Base-by-base conservation (phyloP, 768 basidiomycete species). In the Mycena olivaceomarginata region DNA sequence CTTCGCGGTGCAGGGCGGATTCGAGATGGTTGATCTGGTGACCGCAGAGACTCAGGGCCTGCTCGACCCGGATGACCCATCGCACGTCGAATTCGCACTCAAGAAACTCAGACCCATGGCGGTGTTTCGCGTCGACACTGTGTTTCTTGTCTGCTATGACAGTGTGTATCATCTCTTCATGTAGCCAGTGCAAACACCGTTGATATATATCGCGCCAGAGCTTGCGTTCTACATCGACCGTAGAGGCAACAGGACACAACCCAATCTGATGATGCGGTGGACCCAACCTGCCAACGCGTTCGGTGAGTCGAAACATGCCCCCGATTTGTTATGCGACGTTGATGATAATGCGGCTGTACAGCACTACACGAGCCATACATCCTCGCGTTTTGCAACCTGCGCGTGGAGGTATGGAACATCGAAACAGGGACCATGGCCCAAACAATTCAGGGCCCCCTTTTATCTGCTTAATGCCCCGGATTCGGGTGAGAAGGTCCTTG, bases 211-310 rank as follows among this genome's bases (percentile, higher is more conserved):
- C 20, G n/a, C 6, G 20, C 37, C 77, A 95, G 94, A 96, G 83
- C 94, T 94, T 79, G 95, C 94, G 0, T 95, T 96, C 84, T 95
- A 94, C 82, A 93, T 96, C 80, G 94, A 95, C 85, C 92, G 93
- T 84, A 92, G 90, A 66, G 95, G 95, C 2, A 93, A 92, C 90
- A 86, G 93, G 72, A 92, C 94, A 22, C 87, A 91, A 40, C 89
- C 89, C 57, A 89, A 92, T 68, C 94, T 93, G 89, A 92, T 93
- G 85, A 91, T 96, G 37, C 88, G 92, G 76, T 96, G 95, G 95
- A 94, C 95, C 80, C 93, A 93, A 7, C 84, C 87, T 31, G 93
- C 95, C 0, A 91, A 91, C 10, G 89, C 90, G 45, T 95, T 96
- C 79, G 95, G 94, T 95, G 75, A 82, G 93, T 85, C 9, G 39